These are phyloP conservation scores for Cytidiella melzeri DNA, from an alignment of 768 basidiomycete genomes.

Conservation along the genomic window DNA sequence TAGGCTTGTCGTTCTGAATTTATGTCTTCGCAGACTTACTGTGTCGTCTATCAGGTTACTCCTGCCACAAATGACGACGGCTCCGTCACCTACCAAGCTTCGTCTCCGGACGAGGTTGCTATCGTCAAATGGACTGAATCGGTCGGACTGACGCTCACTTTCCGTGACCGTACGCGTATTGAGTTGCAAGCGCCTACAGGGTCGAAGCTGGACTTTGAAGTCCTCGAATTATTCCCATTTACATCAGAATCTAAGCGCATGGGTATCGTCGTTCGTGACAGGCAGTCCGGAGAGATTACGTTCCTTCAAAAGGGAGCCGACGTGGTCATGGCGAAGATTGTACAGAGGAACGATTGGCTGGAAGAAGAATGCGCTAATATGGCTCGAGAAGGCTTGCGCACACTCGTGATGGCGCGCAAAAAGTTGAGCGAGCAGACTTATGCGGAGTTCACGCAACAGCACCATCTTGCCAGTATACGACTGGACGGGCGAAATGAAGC, in stretches of 20 bases:
- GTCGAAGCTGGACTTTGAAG: conserved; percentile 61
- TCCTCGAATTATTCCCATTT: conserved; percentile 96
- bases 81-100: conserved; percentile 93
- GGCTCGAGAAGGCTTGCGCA: conserved; percentile 93
- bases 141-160: conserved; percentile 83
- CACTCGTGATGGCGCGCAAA: conserved; percentile 88
- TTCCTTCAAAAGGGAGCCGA: conserved; percentile 98
- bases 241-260: conserved; percentile 98
- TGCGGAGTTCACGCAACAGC: conserved; percentile 59
- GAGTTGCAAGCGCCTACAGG: conserved; percentile 72
- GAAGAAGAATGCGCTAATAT: conserved; percentile 99
- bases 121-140: conserved; percentile 97
- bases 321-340: conserved; percentile 94
- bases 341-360: conserved; percentile 96
- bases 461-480: conserved; percentile 74
- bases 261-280: conserved; percentile 92
- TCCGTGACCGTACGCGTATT: conserved; percentile 89
- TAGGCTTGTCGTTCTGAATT: conserved; percentile 30
- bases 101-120: conserved; percentile 97
- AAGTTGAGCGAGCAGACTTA: conserved; percentile 65
- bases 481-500: conserved; percentile 79
- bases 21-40: not conserved
- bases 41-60: conserved; percentile 67
- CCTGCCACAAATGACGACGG: conserved; percentile 94
- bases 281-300: conserved; percentile 65